A percentile compares a stretch with the other conserved stretches of the same genome.
phyloP scores from a whole-genome alignment of 306 rosid species.

The Parietaria judaica region DNA sequence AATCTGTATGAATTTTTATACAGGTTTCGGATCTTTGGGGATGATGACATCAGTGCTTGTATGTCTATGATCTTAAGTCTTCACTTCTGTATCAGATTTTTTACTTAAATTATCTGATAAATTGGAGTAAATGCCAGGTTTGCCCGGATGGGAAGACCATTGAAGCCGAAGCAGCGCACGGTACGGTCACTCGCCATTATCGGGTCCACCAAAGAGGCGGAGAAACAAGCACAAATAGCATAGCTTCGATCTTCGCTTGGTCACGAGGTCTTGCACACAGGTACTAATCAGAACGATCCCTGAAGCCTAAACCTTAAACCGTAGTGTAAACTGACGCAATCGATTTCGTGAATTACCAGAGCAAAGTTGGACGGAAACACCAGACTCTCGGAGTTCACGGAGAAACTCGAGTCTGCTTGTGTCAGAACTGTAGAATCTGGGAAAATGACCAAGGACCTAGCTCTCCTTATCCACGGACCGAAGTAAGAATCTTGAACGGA shows the following conservation, averaged over 20 bases:
- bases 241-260: constrained; percentile 97
- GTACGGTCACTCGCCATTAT: constrained; percentile 83
- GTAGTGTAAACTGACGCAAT: too few species aligned
- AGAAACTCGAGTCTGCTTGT: constrained; percentile 79
- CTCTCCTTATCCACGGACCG: constrained; percentile 72
- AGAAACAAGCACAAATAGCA: constrained; percentile 97
- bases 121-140: constrained; percentile 41
- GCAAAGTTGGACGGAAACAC: constrained; percentile 79
- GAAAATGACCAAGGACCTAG: constrained; percentile 97
- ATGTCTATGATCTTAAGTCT: constrained; percentile 8
- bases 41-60: constrained; percentile 96
- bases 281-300: constrained; percentile 17
- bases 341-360: constrained; percentile 25
- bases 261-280: constrained; percentile 85
- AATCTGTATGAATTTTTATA: neutral
- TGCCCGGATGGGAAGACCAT: constrained; percentile 97
- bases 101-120: constrained; percentile 6
- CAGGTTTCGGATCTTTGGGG: constrained; percentile 94
- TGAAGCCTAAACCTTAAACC: too few species aligned
- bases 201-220: constrained; percentile 84
- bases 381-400: constrained; percentile 50
- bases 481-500: constrained; percentile 39
- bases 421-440: constrained; percentile 72
- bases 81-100: constrained; percentile 9
- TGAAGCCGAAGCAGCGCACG: constrained; percentile 98